Conservation (phyloP, 139 green algal species). For the Astrephomene gubernaculifera region DNA sequence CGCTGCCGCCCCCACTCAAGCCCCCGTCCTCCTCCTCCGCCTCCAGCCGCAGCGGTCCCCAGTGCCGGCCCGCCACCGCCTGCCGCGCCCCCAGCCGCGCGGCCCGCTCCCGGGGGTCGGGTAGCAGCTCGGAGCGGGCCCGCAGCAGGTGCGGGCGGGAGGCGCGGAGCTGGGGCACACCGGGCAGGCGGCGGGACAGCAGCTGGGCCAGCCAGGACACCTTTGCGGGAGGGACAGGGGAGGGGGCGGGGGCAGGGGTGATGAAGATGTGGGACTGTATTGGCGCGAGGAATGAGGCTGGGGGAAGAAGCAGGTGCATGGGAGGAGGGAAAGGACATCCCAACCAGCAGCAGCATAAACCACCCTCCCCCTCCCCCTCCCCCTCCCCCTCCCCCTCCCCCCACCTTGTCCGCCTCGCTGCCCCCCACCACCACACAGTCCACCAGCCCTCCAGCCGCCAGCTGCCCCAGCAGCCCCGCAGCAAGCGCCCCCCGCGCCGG, state of each 20-base stretch:
- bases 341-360: too few species aligned
- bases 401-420: not conserved
- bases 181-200: not conserved
- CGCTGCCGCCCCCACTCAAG: not conserved
- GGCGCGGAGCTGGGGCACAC: conserved; percentile 2
- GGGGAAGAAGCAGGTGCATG: not conserved
- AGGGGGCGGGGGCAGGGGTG: too few species aligned
- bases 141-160: not conserved
- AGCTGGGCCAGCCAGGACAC: not conserved
- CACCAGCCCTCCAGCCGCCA: conserved; percentile 25
- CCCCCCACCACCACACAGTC: conserved; percentile 31
- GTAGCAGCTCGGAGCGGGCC: conserved; percentile 36
- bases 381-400: not conserved
- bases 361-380: too few species aligned
- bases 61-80: conserved; percentile 10
- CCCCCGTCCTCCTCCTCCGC: not conserved
- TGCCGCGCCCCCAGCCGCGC: not conserved
- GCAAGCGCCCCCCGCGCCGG: not conserved
- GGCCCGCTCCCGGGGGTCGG: not conserved
- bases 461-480: conserved; percentile 6
- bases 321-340: too few species aligned
- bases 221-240: not conserved
- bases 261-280: not conserved
- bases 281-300: not conserved
- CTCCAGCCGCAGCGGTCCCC: not conserved